Evolutionary conservation across 2,329 filamentous ascomycete species (phyloP), one percentile per base, ranked within the genome.

Genomic region (Fusarium sublunatum): DNA sequence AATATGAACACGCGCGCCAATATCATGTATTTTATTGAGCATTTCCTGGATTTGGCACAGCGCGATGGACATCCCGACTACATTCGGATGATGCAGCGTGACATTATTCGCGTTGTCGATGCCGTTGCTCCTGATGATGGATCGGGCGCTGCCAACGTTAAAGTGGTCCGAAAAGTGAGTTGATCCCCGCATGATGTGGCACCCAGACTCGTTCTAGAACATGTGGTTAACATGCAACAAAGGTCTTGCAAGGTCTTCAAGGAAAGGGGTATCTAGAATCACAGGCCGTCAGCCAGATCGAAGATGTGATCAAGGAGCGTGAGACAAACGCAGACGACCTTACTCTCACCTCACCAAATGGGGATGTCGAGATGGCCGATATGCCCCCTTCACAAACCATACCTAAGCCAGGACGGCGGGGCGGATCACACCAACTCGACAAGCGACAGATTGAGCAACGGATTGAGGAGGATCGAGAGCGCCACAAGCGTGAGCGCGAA

Each of bases 1-100:
- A 94, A 91, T 67, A 96, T 99, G 91, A 99, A 99, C 78, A 96
- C 90, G 47, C 86, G 94, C 59, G 96, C 95, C 57, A 99, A 99
- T 75, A 98, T 99, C 76, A 96, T 99, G 91, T 99, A 96, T 78
- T 99, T 99, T 77, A 90, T 99, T 73, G 94, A 98, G 73, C 91
- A 94, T 69, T 91, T 99, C 68, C 91, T 96, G 74, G 94, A 98
- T 74, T 84, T 92, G 78, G 91, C 92, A 22, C 84, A 87, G 62
- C 90, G 88, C 66, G 91, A 92, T 66, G 86, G 88, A 63, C 88
- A 95, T 69, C 79, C 85, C 49, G 89, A 92, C 62, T 99, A 97
- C 73, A 88, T 97, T 26, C 87, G 90, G 47, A 97, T 98, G 92
- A 91, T 99, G 79, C 91, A 97, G 77, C 85, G 93, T 42, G 95